Evolutionary conservation across 768 basidiomycete species (phyloP), one percentile per base, ranked within the genome.

Genomic region (Lactarius vividus): DNA sequence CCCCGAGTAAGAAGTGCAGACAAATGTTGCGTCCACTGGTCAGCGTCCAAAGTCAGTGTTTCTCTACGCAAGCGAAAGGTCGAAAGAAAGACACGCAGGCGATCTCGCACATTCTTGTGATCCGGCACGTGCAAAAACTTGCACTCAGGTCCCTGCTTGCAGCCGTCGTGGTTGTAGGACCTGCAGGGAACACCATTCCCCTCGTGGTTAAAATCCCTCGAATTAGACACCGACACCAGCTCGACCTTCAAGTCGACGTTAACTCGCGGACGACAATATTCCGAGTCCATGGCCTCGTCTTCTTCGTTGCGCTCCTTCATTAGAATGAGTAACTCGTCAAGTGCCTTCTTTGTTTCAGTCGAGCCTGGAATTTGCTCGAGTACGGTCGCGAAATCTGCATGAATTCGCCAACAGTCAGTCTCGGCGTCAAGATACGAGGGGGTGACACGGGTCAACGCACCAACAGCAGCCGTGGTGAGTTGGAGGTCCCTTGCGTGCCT

Each of bases 101-200:
- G 78, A 67, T 87, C 83, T 23, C 84, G 77, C 16, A 84, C 78
- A 66, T 84, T 86, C 72, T 81, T 83, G 44, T 77, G 69, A 67
- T 86, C 84, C 0, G 85, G 84, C 0, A 82, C 81, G 72, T 87
- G 85, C 26, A 80, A 83, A 72, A 77, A 85, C 18, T 61, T 63
- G 69, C 85, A 87, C 3, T 69, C 62, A 9, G 15, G 56, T 0
- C 84, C 82, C 3, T 77, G 75, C 10, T 63, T 72, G 70, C 85
- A 86, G 0, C 82, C 82, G 20, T 78, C 75, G 64, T 81, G 84
- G 63, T 87, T 87, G 71, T 86, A 85, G 70, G 82, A 83, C 52
- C 81, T 77, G 72, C 85, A 87, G 0, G 84, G 81, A 4, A 79
- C 75, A 2, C 80, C 79, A 57, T 84, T 85, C 5, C 85, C 85